Percentiles rank a stretch among this genome's conserved stretches.
Evolutionary conservation across 1,284 basidiomycete genomes (phyloP).

Genomic region (Boletellus deceptivus): DNA sequence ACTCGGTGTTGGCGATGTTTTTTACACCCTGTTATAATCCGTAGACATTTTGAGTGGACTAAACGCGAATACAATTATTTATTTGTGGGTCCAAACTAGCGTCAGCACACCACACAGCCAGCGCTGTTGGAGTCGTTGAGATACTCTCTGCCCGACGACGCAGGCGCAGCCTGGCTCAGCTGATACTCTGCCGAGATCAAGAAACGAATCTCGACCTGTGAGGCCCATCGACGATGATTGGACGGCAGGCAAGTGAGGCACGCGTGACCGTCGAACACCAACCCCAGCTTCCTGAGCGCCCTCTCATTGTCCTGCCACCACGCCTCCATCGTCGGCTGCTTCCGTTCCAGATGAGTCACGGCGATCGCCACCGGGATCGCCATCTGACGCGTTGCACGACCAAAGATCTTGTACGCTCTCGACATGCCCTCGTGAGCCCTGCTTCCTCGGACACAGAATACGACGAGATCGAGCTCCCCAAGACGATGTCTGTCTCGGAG

Average conservation of each 20-base stretch:
- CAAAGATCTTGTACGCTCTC: constrained; percentile 17
- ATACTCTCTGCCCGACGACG: constrained; percentile 5
- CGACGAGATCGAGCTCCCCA: constrained; percentile 22
- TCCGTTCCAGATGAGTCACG: constrained; percentile 29
- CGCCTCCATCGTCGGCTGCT: constrained; percentile 27
- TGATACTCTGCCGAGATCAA: constrained; percentile 14
- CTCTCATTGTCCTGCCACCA: constrained; percentile 32
- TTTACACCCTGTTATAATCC: background rate
- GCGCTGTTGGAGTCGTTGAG: background rate
- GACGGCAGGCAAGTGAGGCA: constrained; percentile 23
- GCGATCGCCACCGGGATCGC: constrained; percentile 27
- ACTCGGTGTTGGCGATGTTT: background rate
- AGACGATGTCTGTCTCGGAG: constrained; percentile 10
- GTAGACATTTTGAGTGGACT: constrained; percentile 12
- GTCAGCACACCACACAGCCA: constrained; percentile 13
- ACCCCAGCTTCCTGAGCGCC: constrained; percentile 10
- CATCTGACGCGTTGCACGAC: constrained; percentile 13
- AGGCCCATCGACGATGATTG: constrained; percentile 19
- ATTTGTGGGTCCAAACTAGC: constrained; percentile 1
- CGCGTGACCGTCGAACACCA: constrained; percentile 25
- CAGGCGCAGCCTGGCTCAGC: background rate
- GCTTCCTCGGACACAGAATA: constrained; percentile 17
- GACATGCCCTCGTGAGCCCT: constrained; percentile 13
- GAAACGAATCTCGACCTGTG: constrained; percentile 13
- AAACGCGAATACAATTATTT: constrained; percentile 4